Evolutionary conservation across 2,329 filamentous ascomycete species (phyloP).

Genomic region (Aureobasidium sp.): DNA sequence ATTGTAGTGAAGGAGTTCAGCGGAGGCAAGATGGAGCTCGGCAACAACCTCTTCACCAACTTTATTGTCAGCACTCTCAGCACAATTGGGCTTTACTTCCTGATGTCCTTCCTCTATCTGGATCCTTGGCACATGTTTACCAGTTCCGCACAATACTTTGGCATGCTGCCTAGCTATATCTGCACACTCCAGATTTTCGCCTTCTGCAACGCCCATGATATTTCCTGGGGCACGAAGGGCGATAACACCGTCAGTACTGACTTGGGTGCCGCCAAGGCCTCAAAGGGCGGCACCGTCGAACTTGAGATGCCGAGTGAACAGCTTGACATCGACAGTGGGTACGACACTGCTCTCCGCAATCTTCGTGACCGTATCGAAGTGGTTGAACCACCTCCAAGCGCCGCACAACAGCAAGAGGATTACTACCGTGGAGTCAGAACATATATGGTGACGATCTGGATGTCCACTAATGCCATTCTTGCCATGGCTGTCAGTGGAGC

Average conservation of each 20-base stretch:
- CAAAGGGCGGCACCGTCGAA: slow-evolving; percentile 68
- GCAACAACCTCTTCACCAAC: slow-evolving; percentile 90
- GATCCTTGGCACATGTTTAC: slow-evolving; percentile 99
- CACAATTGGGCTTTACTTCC: slow-evolving; percentile 87
- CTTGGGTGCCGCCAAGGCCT: slow-evolving; percentile 75
- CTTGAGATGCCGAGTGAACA: slow-evolving; percentile 97
- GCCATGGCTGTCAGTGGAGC: slow-evolving; percentile 89
- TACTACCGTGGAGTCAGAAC: slow-evolving; percentile 97
- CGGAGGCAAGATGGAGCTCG: slow-evolving; percentile 46
- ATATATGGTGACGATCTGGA: slow-evolving; percentile 96
- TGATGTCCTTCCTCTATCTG: slow-evolving; percentile 93
- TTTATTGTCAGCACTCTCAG: slow-evolving; percentile 83
- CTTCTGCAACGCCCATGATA: slow-evolving; percentile 98
- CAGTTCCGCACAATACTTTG: slow-evolving; percentile 81
- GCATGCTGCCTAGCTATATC: slow-evolving; percentile 86
- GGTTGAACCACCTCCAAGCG: slow-evolving; percentile 49
- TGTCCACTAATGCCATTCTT: slow-evolving; percentile 82
- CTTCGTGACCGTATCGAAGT: slow-evolving; percentile 90
- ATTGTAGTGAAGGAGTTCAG: slow-evolving; percentile 78
- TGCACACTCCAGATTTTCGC: slow-evolving; percentile 97
- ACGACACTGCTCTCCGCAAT: slow-evolving; percentile 94
- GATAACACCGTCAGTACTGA: slow-evolving; percentile 94
- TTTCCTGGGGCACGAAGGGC: slow-evolving; percentile 97
- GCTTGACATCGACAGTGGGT: slow-evolving; percentile 94
- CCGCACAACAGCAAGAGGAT: slow-evolving; percentile 87